phyloP scores from a whole-genome alignment of 768 basidiomycete genomes.

The Melanogaster broomeanus region DNA sequence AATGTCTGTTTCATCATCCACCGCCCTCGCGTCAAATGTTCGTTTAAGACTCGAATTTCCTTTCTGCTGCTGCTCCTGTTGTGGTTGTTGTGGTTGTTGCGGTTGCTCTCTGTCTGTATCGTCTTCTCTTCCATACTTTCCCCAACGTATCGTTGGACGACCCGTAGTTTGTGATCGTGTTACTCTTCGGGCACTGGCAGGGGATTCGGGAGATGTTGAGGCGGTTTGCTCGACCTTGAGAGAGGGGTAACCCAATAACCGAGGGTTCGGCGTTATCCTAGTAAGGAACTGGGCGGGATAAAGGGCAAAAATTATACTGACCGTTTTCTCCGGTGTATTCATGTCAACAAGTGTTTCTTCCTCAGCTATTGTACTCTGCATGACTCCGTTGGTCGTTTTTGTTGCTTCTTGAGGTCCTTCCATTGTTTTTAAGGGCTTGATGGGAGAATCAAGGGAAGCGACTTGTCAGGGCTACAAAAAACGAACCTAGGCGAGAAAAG shows the following conservation, averaged over 20 bases:
- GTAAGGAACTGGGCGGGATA: conserved; percentile 31
- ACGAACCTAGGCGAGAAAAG: conserved; percentile 15
- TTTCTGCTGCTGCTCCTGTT: conserved; percentile 2
- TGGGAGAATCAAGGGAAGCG: conserved; percentile 27
- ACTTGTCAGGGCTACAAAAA: neutral
- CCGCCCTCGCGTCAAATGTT: conserved; percentile 35
- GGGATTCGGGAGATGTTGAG: conserved; percentile 28
- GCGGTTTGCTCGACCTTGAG: conserved; percentile 21
- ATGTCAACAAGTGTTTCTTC: conserved; percentile 30
- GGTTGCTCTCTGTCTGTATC: conserved; percentile 26
- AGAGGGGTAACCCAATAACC: conserved; percentile 21
- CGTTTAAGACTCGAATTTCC: conserved; percentile 30
- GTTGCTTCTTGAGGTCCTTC: conserved; percentile 19
- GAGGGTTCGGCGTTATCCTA: conserved; percentile 29
- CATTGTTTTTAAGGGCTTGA: conserved; percentile 36
- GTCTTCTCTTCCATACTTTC: conserved; percentile 32
- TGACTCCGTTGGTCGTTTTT: conserved; percentile 18
- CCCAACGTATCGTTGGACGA: conserved; percentile 36
- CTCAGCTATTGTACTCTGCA: conserved; percentile 5
- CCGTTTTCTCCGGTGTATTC: conserved; percentile 28
- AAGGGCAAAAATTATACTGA: conserved; percentile 29
- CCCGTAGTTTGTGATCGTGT: conserved; percentile 37
- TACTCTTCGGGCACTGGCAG: conserved; percentile 25
- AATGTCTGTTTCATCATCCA: conserved; percentile 36
- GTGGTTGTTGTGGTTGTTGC: conserved; percentile 10